Conservation (phyloP, 208 protist species). For the Blastocrithidia nonstop region DNA sequence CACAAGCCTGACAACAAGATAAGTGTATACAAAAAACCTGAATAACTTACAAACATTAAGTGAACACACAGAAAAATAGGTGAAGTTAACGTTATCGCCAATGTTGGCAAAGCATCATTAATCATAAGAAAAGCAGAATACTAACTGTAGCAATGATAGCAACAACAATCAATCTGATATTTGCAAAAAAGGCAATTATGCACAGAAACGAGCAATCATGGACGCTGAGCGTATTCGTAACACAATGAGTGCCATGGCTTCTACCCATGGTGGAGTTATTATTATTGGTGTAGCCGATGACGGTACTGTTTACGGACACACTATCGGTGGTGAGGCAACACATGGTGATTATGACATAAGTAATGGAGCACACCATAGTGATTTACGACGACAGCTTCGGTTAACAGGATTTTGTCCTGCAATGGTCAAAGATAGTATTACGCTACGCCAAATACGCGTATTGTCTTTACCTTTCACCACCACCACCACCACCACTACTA, state of each 20-base stretch:
- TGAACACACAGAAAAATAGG: too few relatives aligned
- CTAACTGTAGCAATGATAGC: neutral
- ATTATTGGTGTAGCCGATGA: conserved; percentile 62
- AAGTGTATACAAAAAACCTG: too few relatives aligned
- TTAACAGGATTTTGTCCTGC: conserved; percentile 65
- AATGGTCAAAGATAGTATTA: conserved; percentile 60
- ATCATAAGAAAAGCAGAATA: neutral
- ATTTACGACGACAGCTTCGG: conserved; percentile 32
- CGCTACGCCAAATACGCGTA: conserved; percentile 36
- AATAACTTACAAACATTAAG: too few relatives aligned
- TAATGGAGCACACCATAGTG: too few relatives aligned
- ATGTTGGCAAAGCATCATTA: neutral
- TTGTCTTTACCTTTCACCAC: conserved; percentile 1
- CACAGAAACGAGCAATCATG: conserved; percentile 16
- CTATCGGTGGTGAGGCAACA: conserved; percentile 14
- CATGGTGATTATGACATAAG: too few relatives aligned
- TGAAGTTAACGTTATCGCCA: too few relatives aligned
- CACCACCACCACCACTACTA: too few relatives aligned
- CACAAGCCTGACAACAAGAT: too few relatives aligned
- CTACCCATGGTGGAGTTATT: conserved; percentile 50
- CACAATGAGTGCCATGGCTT: conserved; percentile 72
- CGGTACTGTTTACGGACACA: conserved; percentile 41
- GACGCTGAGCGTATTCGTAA: conserved; percentile 61
- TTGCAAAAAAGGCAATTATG: too few relatives aligned
- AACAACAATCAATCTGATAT: too few relatives aligned